Conservation (phyloP, 2,329 filamentous ascomycete genomes). For the Beauveria caledonica region DNA sequence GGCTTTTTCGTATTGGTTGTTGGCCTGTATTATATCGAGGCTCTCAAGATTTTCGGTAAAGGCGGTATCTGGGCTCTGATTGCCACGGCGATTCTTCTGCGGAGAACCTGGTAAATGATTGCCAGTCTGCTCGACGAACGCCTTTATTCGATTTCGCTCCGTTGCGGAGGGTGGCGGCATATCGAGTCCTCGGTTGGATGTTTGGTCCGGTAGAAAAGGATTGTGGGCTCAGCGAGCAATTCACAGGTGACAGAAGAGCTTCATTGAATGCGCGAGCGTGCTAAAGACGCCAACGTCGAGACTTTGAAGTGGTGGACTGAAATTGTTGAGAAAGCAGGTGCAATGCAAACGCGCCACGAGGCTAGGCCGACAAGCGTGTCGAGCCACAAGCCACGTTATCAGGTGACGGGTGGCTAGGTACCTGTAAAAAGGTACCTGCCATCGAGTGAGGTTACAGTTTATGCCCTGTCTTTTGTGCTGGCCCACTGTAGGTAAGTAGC, state of each 20-base stretch:
- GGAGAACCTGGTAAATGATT: background rate
- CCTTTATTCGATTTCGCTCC: conserved; percentile 9
- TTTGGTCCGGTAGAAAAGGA: background rate
- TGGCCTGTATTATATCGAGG: background rate
- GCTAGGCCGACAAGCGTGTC: background rate
- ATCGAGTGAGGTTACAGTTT: too few relatives aligned
- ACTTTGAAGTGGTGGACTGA: background rate
- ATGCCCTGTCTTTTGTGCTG: too few relatives aligned
- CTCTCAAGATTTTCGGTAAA: conserved; percentile 7
- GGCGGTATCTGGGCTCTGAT: conserved; percentile 1
- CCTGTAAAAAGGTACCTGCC: background rate
- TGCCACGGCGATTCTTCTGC: background rate
- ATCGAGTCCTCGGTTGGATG: background rate
- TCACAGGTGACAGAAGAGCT: too few relatives aligned
- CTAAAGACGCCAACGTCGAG: background rate
- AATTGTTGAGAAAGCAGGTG: background rate
- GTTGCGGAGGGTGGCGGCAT: background rate
- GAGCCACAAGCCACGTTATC: background rate
- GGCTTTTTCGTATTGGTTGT: background rate
- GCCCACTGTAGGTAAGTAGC: too few relatives aligned
- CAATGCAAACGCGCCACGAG: background rate
- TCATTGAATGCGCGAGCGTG: background rate
- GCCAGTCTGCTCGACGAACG: conserved; percentile 5
- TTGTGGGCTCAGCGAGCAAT: background rate
- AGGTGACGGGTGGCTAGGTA: background rate